Evolutionary conservation across 83 land plant species (phyloP).

Genomic region (Diphasiastrum complanatum): DNA sequence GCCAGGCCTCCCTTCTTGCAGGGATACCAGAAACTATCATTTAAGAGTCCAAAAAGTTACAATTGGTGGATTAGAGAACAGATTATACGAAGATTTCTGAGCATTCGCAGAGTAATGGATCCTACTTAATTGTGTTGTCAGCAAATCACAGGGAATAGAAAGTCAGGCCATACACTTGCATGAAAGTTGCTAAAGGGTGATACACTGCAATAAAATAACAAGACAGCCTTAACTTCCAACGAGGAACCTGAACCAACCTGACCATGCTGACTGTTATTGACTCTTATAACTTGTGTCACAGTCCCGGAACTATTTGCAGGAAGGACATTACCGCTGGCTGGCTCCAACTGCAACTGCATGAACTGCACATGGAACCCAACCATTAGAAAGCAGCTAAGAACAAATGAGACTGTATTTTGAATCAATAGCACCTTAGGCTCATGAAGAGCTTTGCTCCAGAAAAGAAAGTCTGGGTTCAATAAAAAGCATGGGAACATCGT

Average conservation of each 20-base stretch:
- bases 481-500: too few species aligned
- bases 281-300: slow-evolving; percentile 56
- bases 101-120: too few species aligned
- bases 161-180: slow-evolving; percentile 6
- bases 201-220: neutral
- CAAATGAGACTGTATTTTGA: too few species aligned
- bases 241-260: slow-evolving; percentile 45
- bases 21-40: neutral
- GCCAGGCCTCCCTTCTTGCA: too few species aligned
- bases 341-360: slow-evolving; percentile 77
- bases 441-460: too few species aligned
- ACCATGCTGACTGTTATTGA: slow-evolving; percentile 79
- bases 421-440: too few species aligned
- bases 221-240: neutral
- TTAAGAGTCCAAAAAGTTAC: neutral
- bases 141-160: too few species aligned
- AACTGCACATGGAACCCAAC: slow-evolving; percentile 41
- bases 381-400: too few species aligned
- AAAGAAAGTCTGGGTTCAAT: too few species aligned
- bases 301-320: slow-evolving; percentile 59
- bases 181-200: neutral
- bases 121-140: too few species aligned
- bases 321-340: slow-evolving; percentile 67
- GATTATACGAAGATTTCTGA: neutral
- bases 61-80: neutral